Percentiles rank a stretch among this genome's conserved stretches.
These are phyloP conservation scores for Tylopilus rubrobrunneus DNA, from an alignment of 768 basidiomycete genomes.

Conservation along the genomic window DNA sequence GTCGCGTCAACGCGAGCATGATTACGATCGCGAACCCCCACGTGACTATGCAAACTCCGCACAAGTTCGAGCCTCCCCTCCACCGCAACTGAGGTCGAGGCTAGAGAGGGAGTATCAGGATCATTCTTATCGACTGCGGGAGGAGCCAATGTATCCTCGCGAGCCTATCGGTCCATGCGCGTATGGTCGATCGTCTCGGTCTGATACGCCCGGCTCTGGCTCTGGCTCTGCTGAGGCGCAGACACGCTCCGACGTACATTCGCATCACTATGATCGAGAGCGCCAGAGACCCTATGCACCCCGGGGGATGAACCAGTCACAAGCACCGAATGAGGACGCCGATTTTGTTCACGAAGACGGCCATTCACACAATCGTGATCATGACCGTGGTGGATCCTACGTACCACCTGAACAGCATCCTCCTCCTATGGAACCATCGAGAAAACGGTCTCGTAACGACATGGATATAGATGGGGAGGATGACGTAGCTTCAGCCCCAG, in stretches of 20 bases:
- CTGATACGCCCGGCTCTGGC: conserved; percentile 56
- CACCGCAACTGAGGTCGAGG: conserved; percentile 37
- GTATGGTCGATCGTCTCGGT: conserved; percentile 44
- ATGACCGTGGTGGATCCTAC: conserved; percentile 37
- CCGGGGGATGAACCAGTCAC: conserved; percentile 44
- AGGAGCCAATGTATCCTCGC: conserved; percentile 28
- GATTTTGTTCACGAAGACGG: conserved; percentile 57
- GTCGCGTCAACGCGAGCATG: conserved; percentile 40
- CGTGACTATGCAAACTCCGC: conserved; percentile 30
- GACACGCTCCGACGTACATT: conserved; percentile 46
- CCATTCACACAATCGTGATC: conserved; percentile 34
- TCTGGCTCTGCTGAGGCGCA: conserved; percentile 47
- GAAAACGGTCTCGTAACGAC: conserved; percentile 58
- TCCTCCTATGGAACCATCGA: conserved; percentile 40
- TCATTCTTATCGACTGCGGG: conserved; percentile 29
- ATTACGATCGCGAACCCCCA: conserved; percentile 35
- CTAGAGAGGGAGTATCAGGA: conserved; percentile 30
- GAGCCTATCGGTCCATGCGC: conserved; percentile 28
- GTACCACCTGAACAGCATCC: conserved; percentile 36
- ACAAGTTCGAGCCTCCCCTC: conserved; percentile 39
- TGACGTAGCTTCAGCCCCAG: conserved; percentile 37
- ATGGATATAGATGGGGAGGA: conserved; percentile 61
- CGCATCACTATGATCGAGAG: conserved; percentile 49
- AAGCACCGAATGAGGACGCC: conserved; percentile 39
- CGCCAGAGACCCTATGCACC: conserved; percentile 47